These are phyloP conservation scores for Tetrahymena borealis DNA, from an alignment of 73 alveolate species.

Conservation along the genomic window DNA sequence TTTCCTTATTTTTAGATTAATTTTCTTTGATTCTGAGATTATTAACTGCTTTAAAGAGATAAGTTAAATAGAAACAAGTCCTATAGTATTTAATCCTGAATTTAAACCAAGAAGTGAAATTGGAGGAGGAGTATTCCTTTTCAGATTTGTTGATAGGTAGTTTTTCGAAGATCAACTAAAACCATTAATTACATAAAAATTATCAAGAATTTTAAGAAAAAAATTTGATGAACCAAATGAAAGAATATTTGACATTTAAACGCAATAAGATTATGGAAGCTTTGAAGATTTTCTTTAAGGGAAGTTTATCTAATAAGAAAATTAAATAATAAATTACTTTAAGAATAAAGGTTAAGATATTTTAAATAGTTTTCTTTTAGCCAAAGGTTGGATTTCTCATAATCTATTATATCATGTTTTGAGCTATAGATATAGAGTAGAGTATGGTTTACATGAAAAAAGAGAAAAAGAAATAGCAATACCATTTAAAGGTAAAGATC, in stretches of 20 bases:
- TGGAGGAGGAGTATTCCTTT: not conserved
- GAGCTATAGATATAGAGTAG: not conserved
- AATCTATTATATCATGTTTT: not conserved
- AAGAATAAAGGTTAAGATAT: not conserved
- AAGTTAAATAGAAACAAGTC: not conserved
- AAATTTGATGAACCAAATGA: not conserved
- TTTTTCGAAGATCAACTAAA: not conserved
- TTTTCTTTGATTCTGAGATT: not conserved
- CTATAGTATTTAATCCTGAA: not conserved
- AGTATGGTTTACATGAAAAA: not conserved
- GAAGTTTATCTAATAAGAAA: not conserved
- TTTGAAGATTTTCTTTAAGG: not conserved
- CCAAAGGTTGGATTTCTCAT: not conserved
- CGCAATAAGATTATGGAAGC: not conserved
- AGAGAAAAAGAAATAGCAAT: slow-evolving; percentile 4
- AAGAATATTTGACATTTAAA: not conserved
- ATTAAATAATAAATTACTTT: not conserved
- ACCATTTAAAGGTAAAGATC: slow-evolving; percentile 46
- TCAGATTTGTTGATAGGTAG: not conserved
- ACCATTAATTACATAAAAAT: not conserved
- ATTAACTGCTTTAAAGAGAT: not conserved
- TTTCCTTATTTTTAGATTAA: not conserved
- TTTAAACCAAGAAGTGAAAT: not conserved
- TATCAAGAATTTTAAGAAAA: not conserved
- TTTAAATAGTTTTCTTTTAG: not conserved